Conservation (phyloP, 2,329 filamentous ascomycete genomes). For the Xylaria sp. region DNA sequence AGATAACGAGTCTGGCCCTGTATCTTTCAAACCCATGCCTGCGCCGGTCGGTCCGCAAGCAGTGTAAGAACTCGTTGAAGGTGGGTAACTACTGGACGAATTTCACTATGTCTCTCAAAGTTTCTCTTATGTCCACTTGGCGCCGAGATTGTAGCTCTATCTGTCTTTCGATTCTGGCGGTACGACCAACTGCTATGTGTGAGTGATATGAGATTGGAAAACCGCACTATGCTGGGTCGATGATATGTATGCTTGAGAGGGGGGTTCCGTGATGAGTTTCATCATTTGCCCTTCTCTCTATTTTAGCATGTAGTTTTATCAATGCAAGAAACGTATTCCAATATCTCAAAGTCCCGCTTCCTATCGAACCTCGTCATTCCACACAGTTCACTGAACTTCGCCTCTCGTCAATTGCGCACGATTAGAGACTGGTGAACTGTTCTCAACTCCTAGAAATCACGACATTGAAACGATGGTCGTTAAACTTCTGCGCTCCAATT, state of each 20-base stretch:
- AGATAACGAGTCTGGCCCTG: background rate
- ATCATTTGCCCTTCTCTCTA: background rate
- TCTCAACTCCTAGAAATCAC: background rate
- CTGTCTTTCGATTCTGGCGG: background rate
- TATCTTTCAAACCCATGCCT: background rate
- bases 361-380: background rate
- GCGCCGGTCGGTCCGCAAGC: background rate
- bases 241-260: background rate
- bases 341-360: background rate
- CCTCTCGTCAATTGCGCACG: background rate
- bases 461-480: background rate
- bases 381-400: background rate
- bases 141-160: background rate
- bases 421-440: background rate
- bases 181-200: background rate
- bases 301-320: background rate
- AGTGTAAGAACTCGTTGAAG: background rate
- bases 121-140: background rate
- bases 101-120: background rate
- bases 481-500: background rate
- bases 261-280: background rate
- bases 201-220: background rate
- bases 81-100: background rate
- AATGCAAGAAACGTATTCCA: background rate
- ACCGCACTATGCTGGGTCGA: background rate